Percentiles rank a stretch among this genome's conserved stretches.
These are phyloP conservation scores for Cocos nucifera DNA, from an alignment of 176 grass and related monocot species.

Conservation along the genomic window DNA sequence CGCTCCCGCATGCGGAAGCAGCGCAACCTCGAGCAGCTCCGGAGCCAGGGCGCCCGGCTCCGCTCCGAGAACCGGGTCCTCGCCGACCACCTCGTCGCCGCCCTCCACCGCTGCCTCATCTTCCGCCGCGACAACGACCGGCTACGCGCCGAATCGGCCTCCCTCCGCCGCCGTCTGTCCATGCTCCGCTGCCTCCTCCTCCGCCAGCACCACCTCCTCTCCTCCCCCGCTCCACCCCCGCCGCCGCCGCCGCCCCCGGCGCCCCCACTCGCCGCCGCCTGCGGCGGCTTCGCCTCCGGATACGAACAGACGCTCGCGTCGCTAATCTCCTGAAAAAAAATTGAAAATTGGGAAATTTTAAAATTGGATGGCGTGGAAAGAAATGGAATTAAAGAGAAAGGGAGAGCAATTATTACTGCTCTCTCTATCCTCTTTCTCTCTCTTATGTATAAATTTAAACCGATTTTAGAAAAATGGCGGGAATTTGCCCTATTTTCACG, in stretches of 20 bases:
- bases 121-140: conserved; percentile 19
- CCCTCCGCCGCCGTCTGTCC: conserved; percentile 24
- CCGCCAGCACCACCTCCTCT: conserved; percentile 14
- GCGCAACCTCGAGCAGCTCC: conserved; percentile 27
- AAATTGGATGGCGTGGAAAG: too few relatives aligned
- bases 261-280: too few relatives aligned
- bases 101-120: not conserved
- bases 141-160: conserved; percentile 11
- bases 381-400: too few relatives aligned
- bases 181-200: conserved; percentile 7
- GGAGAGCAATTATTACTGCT: too few relatives aligned
- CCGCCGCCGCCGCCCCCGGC: too few relatives aligned
- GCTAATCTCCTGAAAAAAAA: conserved; percentile 28
- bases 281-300: conserved; percentile 11
- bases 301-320: conserved; percentile 43
- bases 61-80: conserved; percentile 3
- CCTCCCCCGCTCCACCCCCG: not conserved
- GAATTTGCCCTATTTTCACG: too few relatives aligned
- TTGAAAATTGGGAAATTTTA: too few relatives aligned
- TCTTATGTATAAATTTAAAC: too few relatives aligned
- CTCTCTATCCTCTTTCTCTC: too few relatives aligned
- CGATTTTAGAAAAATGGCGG: too few relatives aligned
- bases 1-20: conserved; percentile 38
- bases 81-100: not conserved
- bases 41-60: conserved; percentile 13